Conservation (phyloP, 1,284 basidiomycete species). For the Apiotrichum gracile region DNA sequence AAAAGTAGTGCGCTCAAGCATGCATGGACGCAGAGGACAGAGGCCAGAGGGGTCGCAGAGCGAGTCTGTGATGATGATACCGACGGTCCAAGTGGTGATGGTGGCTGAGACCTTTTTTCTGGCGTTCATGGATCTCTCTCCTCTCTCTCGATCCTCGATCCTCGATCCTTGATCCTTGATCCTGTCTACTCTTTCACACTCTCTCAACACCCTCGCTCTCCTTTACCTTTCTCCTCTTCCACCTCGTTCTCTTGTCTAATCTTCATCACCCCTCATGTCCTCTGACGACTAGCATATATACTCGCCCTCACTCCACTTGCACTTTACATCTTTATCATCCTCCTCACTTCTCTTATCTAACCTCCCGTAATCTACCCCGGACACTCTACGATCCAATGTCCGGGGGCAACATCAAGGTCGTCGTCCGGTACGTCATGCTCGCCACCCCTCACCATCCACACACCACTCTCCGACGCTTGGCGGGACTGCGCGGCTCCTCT, state of each 20-base stretch:
- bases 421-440: conserved; percentile 55
- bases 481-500: too few relatives aligned
- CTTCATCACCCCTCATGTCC: too few relatives aligned
- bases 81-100: neutral
- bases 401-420: conserved; percentile 81
- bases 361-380: neutral
- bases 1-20: too few relatives aligned
- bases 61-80: too few relatives aligned
- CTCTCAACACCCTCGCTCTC: too few relatives aligned
- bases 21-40: too few relatives aligned
- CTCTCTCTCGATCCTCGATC: neutral
- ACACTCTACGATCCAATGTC: conserved; percentile 26
- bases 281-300: neutral
- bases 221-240: neutral
- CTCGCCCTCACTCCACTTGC: neutral
- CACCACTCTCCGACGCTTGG: too few relatives aligned
- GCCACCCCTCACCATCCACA: neutral
- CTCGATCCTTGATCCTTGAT: neutral
- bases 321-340: neutral
- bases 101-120: neutral
- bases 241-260: neutral
- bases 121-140: neutral
- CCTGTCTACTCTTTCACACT: too few relatives aligned
- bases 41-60: too few relatives aligned
- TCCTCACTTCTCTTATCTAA: neutral